Base-by-base conservation (phyloP, 495 filamentous ascomycete species). In the Aspergillus carlsbadensis region DNA sequence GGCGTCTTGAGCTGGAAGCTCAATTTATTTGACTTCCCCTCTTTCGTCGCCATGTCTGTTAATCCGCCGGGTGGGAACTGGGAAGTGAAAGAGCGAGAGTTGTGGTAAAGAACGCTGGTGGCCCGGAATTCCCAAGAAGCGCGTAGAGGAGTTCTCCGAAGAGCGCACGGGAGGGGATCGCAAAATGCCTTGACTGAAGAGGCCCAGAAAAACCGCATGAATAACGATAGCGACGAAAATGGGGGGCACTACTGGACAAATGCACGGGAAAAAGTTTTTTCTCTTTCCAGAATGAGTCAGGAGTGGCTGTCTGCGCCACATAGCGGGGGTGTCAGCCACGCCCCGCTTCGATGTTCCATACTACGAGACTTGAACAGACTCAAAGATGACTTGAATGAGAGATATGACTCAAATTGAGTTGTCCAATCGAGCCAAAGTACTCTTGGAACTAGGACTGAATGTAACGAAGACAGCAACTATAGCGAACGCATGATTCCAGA, bases 1-100 rank as follows among this genome's bases (percentile, higher is more conserved):
- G 73, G 71, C 21, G 71, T 75, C 63, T 76, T 76, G 46, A 76
- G 65, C 56, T 70, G 64, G 60, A 71, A 73, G 29, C 59, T 39
- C 35, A 59, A 10, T 43, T 60, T 60, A 26, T 45, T 56, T 18
- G 55, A n/a, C 54, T 66, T 66, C 42, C 39, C 59, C 43, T 69
- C 70, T 59, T 73, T 73, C n/a, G 68, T 59, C 17, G 62, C 69
- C 64, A 68, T 73, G 35, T 57, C 50, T 46, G 40, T 33, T 40
- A 20, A 10, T 54, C 48, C 48, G 14, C 42, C 29, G 21, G 37
- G 31, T 35, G 17, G 48, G 20, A 3, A 41, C 2, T 53, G 48
- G 14, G 46, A 52, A 40, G 49, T 46, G 37, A 48, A 37, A 36
- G 43, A 44, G 49, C 26, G 57, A 57, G 24, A 54, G 42, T 26